Conservation (phyloP, 129 eudicot species). For the Gnaphalium uliginosum region DNA sequence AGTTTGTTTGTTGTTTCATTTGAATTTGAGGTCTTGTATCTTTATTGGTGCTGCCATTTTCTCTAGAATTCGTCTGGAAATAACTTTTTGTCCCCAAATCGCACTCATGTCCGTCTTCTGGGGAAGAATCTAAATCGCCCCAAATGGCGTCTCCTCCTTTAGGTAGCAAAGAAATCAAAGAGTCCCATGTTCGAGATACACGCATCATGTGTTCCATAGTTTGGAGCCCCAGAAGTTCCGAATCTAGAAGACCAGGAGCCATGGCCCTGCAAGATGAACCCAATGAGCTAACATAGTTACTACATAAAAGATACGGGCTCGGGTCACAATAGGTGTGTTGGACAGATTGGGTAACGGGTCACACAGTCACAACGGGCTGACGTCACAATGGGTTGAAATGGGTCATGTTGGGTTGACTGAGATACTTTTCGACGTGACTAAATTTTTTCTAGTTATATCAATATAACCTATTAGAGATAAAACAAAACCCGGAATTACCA, state of each 20-base stretch:
- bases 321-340: neutral
- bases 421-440: no score
- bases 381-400: neutral
- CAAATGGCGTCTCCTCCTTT: conserved; percentile 91
- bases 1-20: conserved; percentile 44
- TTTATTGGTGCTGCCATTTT: conserved; percentile 41
- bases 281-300: neutral
- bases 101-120: conserved; percentile 68
- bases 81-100: conserved; percentile 35
- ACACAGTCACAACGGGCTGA: neutral
- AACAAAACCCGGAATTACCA: neutral
- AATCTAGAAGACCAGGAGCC: conserved; percentile 85
- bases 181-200: conserved; percentile 85
- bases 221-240: conserved; percentile 68
- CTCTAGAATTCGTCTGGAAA: conserved; percentile 36
- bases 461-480: no score
- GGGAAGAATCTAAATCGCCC: conserved; percentile 87
- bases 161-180: conserved; percentile 71
- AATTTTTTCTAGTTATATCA: no score
- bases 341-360: neutral
- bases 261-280: conserved; percentile 57
- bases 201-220: conserved; percentile 75
- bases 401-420: neutral
- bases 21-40: conserved; percentile 33
- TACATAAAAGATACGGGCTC: neutral